Base-by-base conservation (phyloP, 1,284 basidiomycete genomes). In the Uromyces viciae-fabae region DNA sequence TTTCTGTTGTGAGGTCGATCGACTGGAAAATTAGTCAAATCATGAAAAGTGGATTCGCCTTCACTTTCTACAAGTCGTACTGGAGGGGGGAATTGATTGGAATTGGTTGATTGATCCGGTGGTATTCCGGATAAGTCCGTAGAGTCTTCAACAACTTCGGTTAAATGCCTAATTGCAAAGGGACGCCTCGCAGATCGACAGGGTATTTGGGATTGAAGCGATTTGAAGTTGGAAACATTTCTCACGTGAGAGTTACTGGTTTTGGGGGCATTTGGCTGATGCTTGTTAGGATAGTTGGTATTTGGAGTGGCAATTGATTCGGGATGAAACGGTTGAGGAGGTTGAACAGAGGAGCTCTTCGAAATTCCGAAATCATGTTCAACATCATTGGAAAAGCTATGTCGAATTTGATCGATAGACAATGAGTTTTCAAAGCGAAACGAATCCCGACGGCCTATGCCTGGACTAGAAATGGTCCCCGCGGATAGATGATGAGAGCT, bases 31-130 rank as follows among this genome's bases (percentile, higher is more conserved):
- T 91, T 90, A 1, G 92, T 93, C 52, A 94, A 87, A 84, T 94
- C 93, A 82, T 94, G 92, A 31, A 93, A 93, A 0, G 93, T 93
- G 2, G 91, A 89, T 0, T 91, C 92, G 3, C 92, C 93, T 56
- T 92, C 88, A 85, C 92, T 90, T 64, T 62, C 71, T 14, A 33
- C 78, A 31, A 49, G 28, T 25, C 43, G 56, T n/a, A 15, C 40
- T n/a, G 49, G 58, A 33, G 52, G 68, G 56, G 78, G 40, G n/a
- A n/a, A n/a, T n/a, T 60, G 11, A 66, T 69, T 72, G 52, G 22
- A 31, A n/a, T 46, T 25, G 43, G 46, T 43, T 36, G 54, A 42
- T 15, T 64, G 36, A 60, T 74, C 36, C 22, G 7, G 31, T 46
- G 60, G 78, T 19, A 71, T 19, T 43, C 36, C 54, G 40, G 77